Percentiles rank a stretch among this genome's conserved stretches.
phyloP scores from a whole-genome alignment of 1,139 yeast genomes.

The Kluyveromyces marxianus region DNA sequence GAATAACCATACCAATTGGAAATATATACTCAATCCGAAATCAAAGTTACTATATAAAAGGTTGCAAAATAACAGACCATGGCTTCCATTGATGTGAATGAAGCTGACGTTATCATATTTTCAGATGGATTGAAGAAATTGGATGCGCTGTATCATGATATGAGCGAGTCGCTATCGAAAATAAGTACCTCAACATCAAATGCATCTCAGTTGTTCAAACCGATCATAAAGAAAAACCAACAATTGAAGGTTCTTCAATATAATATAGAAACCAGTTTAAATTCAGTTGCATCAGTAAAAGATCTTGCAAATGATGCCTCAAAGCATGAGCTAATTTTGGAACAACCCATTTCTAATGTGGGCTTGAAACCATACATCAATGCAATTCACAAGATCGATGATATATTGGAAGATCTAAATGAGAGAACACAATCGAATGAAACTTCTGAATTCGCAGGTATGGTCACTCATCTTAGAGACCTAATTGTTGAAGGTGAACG shows the following conservation, averaged over 20 bases:
- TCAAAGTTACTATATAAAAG: no score
- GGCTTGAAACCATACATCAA: slow-evolving; percentile 33
- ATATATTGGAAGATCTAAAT: slow-evolving; percentile 32
- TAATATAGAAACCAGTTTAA: slow-evolving; percentile 55
- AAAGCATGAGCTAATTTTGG: slow-evolving; percentile 39
- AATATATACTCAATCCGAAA: no score
- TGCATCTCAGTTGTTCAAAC: slow-evolving; percentile 61
- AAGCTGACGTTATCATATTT: slow-evolving; percentile 77
- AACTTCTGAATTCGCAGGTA: slow-evolving; percentile 33
- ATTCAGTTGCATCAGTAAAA: slow-evolving; percentile 55
- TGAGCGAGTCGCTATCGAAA: slow-evolving; percentile 47
- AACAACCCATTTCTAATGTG: slow-evolving; percentile 28
- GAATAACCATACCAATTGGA: no score
- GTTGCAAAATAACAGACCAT: neutral
- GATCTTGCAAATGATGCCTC: slow-evolving; percentile 57
- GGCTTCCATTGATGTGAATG: slow-evolving; percentile 51
- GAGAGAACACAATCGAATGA: slow-evolving; percentile 22
- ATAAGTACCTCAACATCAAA: slow-evolving; percentile 52
- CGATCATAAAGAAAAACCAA: slow-evolving; percentile 60
- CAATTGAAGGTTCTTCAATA: slow-evolving; percentile 46
- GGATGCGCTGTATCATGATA: slow-evolving; percentile 46
- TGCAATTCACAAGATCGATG: slow-evolving; percentile 35
- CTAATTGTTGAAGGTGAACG: slow-evolving; percentile 30
- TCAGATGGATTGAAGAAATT: slow-evolving; percentile 64
- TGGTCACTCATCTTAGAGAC: slow-evolving; percentile 30